Base-by-base conservation (phyloP, 2,329 filamentous ascomycete species). In the Cladobotryum protrusum region DNA sequence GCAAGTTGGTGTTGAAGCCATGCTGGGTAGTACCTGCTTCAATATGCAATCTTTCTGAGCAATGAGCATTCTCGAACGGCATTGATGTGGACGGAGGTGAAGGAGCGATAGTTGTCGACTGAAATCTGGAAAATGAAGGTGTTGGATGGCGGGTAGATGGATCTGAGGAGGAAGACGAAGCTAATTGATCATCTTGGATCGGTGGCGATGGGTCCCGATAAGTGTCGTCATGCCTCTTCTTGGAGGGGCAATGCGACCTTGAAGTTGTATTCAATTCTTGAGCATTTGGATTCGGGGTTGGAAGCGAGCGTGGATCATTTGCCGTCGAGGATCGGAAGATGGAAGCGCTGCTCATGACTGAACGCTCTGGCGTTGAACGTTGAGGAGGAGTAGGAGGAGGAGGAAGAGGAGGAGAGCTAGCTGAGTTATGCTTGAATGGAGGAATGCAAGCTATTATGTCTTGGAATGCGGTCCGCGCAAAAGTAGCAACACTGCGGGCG, bases 301-400 rank as follows among this genome's bases (percentile, higher is more conserved):
- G 33, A 58, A 52, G 13, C 52, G 57, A 53, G 56, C 61, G 57
- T 47, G 50, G 56, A 40, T 61, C 58, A 49, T 59, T 54, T 46
- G 59, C 58, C 54, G 58, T 62, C 56, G 57, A 52, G 56, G 55
- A 56, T 50, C 53, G 59, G 51, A 59, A 56, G 34, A 52, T 47
- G 49, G 61, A 58, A 57, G 63, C 56, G 55, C 49, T 61, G 56
- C 57, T 65, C 64, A 67, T 67, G 61, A 57, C 58, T 60, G 56
- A 17, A 47, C 36, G 41, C 14, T 43, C 18, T 33, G n/a, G 18
- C 12, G 20, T 19, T 24, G 18, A 20, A 33, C 41, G 37, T 13
- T 13, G 13, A 41, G 13, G 17, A 41, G 11, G 18, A 35, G 33
- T 35, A 14, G 33, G 33, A 35, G 33, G 33, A 14, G 33, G 14